phyloP scores from a whole-genome alignment of 345 rosid genomes.

The Eucalyptus tenuipes region DNA sequence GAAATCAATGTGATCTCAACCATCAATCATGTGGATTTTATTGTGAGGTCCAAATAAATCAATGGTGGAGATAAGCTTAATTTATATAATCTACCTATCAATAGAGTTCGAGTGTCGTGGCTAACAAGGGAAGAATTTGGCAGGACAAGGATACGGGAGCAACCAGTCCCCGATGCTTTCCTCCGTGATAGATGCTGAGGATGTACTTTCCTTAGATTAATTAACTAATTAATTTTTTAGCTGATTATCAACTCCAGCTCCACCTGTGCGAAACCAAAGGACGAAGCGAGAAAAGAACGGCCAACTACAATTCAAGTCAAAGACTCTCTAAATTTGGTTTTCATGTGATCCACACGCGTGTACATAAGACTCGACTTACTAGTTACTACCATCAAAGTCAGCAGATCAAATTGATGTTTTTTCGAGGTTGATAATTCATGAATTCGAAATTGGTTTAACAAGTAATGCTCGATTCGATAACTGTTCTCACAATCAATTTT shows the following conservation, averaged over 20 bases:
- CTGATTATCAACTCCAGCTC: neutral
- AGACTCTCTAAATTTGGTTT: neutral
- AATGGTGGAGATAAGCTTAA: fast-evolving
- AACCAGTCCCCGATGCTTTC: neutral
- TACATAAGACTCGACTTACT: neutral
- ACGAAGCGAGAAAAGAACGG: neutral
- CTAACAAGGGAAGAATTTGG: neutral
- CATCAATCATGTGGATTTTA: neutral
- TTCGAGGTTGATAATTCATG: neutral
- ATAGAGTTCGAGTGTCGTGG: neutral
- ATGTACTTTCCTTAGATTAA: neutral
- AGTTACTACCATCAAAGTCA: neutral
- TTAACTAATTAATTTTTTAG: neutral
- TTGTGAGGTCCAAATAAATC: neutral
- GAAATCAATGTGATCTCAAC: neutral
- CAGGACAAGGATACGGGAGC: neutral
- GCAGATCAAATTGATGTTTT: neutral
- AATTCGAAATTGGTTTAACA: neutral
- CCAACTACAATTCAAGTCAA: neutral
- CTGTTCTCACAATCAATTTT: fast-evolving
- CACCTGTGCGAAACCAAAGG: neutral
- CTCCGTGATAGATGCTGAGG: neutral
- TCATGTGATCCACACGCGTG: fast-evolving
- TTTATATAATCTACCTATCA: fast-evolving
- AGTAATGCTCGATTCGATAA: neutral